Conservation (phyloP, 2,329 filamentous ascomycete genomes). For the Cordyceps farinosa region DNA sequence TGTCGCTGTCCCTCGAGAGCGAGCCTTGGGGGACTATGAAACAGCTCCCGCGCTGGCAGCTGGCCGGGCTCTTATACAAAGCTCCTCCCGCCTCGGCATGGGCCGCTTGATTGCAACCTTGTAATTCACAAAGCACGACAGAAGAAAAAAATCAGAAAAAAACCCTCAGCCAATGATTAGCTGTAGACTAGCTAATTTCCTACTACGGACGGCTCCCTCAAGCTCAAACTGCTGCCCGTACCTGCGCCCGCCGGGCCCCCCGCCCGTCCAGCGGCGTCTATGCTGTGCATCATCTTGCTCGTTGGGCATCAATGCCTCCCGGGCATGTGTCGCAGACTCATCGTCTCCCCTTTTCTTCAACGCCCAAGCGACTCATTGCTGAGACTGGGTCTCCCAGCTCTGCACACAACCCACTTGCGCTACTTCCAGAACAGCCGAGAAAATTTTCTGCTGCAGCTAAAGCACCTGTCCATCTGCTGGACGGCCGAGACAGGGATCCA, state of each 20-base stretch:
- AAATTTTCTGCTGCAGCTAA: slow-evolving; percentile 11
- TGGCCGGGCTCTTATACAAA: slow-evolving; percentile 8
- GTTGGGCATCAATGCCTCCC: slow-evolving; percentile 17
- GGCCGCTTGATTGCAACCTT: neutral
- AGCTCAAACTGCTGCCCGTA: neutral
- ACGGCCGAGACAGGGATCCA: slow-evolving; percentile 10
- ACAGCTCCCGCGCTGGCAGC: neutral
- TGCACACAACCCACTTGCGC: slow-evolving; percentile 5
- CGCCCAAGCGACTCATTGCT: slow-evolving; percentile 10
- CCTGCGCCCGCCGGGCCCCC: slow-evolving; percentile 7
- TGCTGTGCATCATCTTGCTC: slow-evolving; percentile 15
- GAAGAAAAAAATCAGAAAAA: neutral
- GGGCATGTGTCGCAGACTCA: slow-evolving; percentile 7
- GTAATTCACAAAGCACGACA: neutral
- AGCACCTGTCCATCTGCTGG: neutral
- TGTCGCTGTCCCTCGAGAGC: neutral
- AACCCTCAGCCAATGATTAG: neutral
- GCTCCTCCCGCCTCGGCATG: slow-evolving; percentile 2
- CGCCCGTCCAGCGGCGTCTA: neutral
- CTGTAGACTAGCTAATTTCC: neutral
- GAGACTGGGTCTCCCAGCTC: neutral
- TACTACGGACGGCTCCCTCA: neutral
- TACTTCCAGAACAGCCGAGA: slow-evolving; percentile 12
- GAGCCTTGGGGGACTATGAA: neutral
- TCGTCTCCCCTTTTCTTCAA: slow-evolving; percentile 2